These are phyloP conservation scores for Ceratocystis eucalypticola DNA, from an alignment of 2,329 filamentous ascomycete species.

Conservation along the genomic window DNA sequence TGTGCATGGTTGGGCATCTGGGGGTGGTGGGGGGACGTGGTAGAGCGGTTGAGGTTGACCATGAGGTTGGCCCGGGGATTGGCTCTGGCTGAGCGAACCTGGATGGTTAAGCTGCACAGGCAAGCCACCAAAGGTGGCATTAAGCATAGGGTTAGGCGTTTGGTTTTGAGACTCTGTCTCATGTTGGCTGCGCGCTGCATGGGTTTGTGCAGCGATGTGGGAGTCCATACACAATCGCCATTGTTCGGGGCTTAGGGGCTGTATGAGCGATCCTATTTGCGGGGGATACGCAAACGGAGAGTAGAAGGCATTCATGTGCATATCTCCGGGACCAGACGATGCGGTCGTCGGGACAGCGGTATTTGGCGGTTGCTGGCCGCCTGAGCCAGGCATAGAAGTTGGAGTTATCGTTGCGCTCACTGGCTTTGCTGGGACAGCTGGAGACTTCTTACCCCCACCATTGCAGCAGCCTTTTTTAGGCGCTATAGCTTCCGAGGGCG, in stretches of 20 bases:
- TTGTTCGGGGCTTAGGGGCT: slow-evolving; percentile 41
- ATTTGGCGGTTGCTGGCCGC: slow-evolving; percentile 27
- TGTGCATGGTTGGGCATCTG: slow-evolving; percentile 36
- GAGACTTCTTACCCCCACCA: slow-evolving; percentile 17
- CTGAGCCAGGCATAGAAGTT: neutral
- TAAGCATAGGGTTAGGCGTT: neutral
- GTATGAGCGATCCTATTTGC: slow-evolving; percentile 41
- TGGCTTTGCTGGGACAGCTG: neutral
- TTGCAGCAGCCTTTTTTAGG: slow-evolving; percentile 21
- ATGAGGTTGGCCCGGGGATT: neutral
- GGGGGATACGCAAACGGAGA: slow-evolving; percentile 37
- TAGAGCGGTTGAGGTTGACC: neutral
- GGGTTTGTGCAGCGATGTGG: slow-evolving; percentile 21
- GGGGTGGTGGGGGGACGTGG: slow-evolving; percentile 22
- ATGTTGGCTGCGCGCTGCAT: neutral
- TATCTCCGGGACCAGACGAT: slow-evolving; percentile 20
- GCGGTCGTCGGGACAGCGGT: slow-evolving; percentile 25
- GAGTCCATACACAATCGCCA: slow-evolving; percentile 37
- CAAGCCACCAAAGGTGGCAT: neutral
- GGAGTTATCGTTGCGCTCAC: neutral
- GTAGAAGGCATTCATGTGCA: slow-evolving; percentile 29
- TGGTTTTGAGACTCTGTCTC: slow-evolving; percentile 1
- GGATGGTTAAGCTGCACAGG: neutral
- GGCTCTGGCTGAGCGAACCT: neutral
- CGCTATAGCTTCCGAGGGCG: neutral